phyloP scores from a whole-genome alignment of 441 rosid genomes.

The Sinapis alba region DNA sequence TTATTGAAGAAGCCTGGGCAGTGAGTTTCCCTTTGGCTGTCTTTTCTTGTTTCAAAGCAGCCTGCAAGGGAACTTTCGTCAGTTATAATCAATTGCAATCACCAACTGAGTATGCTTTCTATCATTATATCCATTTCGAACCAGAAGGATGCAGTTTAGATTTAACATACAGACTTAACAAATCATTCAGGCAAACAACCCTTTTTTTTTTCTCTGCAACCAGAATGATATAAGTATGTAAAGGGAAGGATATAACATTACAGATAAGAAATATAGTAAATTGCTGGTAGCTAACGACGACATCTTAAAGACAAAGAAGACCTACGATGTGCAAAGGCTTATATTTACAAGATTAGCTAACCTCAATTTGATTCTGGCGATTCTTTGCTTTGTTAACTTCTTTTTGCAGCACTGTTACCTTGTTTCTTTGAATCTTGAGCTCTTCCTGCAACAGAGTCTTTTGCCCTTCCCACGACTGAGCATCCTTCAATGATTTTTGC shows the following conservation, averaged over 20 bases:
- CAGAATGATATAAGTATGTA: background rate
- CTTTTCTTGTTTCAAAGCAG: conserved; percentile 16
- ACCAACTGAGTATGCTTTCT: background rate
- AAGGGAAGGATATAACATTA: conserved; percentile 7
- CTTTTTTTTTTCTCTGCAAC: background rate
- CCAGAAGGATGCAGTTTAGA: background rate
- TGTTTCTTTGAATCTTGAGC: conserved; percentile 57
- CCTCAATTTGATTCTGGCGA: conserved; percentile 35
- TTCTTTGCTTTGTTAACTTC: conserved; percentile 34
- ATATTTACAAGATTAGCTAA: conserved; percentile 9
- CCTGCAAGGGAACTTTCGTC: conserved; percentile 1
- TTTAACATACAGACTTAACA: background rate
- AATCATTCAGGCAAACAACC: background rate
- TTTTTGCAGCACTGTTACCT: conserved; percentile 39
- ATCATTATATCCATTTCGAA: conserved; percentile 4
- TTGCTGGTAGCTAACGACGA: background rate
- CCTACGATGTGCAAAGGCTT: conserved; percentile 15
- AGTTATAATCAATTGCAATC: background rate
- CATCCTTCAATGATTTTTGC: conserved; percentile 57
- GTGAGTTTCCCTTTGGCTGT: conserved; percentile 22
- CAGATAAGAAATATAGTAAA: background rate
- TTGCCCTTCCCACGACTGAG: conserved; percentile 80
- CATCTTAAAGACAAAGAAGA: conserved; percentile 20
- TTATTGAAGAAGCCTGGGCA: conserved; percentile 47
- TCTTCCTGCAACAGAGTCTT: conserved; percentile 68